Evolutionary conservation across 352 stramenopile genomes (phyloP), one percentile per base, ranked within the genome.

Genomic region (Globisporangium megalacanthum): DNA sequence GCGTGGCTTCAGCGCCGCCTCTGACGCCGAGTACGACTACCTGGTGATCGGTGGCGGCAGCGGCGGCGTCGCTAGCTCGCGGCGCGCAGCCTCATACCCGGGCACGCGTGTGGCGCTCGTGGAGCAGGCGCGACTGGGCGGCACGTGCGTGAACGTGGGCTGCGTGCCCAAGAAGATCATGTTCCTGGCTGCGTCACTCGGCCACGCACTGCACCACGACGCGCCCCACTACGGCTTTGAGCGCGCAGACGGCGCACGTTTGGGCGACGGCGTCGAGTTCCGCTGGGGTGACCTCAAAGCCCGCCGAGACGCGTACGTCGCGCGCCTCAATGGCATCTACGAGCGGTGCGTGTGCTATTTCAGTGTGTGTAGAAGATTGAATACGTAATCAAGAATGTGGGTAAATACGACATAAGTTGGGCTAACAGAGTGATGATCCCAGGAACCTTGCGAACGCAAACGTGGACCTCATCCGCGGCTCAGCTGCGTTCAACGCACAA

Each of bases 111-210:
- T 99, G 20, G 95, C 92, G 3, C 77, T 99, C 15, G 80, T 99
- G 25, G 97, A 99, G 72, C 77, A 84, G n/a, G 69, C 69, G 51
- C 75, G 75, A 36, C 68, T 92, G 52, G 97, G 95, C 51, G 97
- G 97, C 54, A 99, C 97, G n/a, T 99, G 97, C 62, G 97, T 99
- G 51, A 99, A 99, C 70, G 95, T 99, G 0, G 96, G 97, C 55
- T 99, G 97, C 77, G 96, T 99, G 46, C 97, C 97, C n/a, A 99
- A 99, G 75, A 99, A 99, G 70, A 88, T 99, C 54, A 99, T 99
- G 96, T 90, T 78, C 59, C 61, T 84, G n/a, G 82, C 79, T 9
- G 82, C 82, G 11, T 81, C 78, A 47, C 79, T 92, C 66, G 64
- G 58, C 10, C 77, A 92, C 54, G 67, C 67, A 33, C 54, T 88